Conservation (phyloP, 495 filamentous ascomycete species). For the Penicillium fimorum region DNA sequence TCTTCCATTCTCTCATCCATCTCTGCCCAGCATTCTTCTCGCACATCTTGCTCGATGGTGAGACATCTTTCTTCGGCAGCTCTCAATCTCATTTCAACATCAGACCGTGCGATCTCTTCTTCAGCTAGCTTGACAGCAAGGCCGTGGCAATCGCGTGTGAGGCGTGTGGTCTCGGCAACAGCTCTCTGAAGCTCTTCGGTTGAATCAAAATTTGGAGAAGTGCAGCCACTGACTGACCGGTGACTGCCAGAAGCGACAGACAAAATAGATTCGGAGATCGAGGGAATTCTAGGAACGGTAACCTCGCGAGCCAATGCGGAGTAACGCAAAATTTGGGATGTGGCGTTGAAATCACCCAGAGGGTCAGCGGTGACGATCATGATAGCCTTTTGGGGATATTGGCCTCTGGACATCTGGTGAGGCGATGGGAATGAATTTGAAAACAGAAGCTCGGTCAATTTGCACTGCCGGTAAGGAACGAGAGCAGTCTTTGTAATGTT, state of each 20-base stretch:
- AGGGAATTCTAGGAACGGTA: slow-evolving; percentile 85
- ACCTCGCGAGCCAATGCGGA: slow-evolving; percentile 91
- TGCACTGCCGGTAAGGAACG: slow-evolving; percentile 93
- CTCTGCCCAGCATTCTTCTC: slow-evolving; percentile 86
- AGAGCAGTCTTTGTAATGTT: slow-evolving; percentile 59
- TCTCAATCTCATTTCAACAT: slow-evolving; percentile 51
- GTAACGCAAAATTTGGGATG: slow-evolving; percentile 92
- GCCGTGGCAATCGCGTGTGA: slow-evolving; percentile 71
- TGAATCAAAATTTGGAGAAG: slow-evolving; percentile 49
- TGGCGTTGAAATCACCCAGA: slow-evolving; percentile 91
- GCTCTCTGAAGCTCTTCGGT: slow-evolving; percentile 74
- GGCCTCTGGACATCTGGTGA: slow-evolving; percentile 51
- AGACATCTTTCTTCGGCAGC: slow-evolving; percentile 65
- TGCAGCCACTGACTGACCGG: slow-evolving; percentile 44
- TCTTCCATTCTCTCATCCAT: slow-evolving; percentile 75
- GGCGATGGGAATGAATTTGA: slow-evolving; percentile 86
- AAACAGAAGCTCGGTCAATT: slow-evolving; percentile 93
- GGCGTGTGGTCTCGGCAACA: slow-evolving; percentile 67
- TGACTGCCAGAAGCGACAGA: slow-evolving; percentile 40
- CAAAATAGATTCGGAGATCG: slow-evolving; percentile 62
- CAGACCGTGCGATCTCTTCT: slow-evolving; percentile 58
- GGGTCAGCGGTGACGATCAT: slow-evolving; percentile 99
- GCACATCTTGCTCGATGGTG: slow-evolving; percentile 76
- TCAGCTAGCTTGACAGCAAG: slow-evolving; percentile 57
- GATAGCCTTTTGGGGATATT: slow-evolving; percentile 77